phyloP scores from a whole-genome alignment of 2,329 filamentous ascomycete species.

The Hymenoscyphus fraxineus region DNA sequence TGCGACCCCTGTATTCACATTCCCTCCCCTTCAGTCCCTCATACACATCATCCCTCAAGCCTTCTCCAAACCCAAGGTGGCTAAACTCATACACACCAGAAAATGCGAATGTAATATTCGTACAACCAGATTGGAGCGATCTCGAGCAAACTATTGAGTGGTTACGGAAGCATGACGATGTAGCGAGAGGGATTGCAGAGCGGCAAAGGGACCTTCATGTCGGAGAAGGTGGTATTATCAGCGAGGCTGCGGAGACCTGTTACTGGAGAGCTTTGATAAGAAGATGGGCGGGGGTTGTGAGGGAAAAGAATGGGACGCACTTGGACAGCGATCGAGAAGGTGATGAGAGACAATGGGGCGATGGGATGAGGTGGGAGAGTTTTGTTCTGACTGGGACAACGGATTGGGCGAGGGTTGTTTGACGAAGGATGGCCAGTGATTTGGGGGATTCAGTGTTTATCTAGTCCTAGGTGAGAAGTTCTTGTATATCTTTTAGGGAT shows the following conservation, averaged over 20 bases:
- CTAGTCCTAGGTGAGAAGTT: not conserved
- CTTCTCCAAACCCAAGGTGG: conserved; percentile 37
- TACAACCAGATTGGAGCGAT: conserved; percentile 49
- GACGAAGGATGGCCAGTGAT: not conserved
- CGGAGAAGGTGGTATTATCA: conserved; percentile 42
- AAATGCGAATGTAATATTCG: conserved; percentile 49
- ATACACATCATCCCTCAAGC: conserved; percentile 4
- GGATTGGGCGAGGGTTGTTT: conserved; percentile 14
- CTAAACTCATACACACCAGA: conserved; percentile 34
- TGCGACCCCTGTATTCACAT: conserved; percentile 43
- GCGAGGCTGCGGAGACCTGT: conserved; percentile 48
- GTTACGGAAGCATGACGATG: conserved; percentile 42
- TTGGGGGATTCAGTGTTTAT: not conserved
- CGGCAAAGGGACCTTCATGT: conserved; percentile 41
- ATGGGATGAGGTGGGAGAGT: conserved; percentile 31
- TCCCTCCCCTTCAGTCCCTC: conserved; percentile 24
- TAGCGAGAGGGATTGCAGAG: conserved; percentile 45
- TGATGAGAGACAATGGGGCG: conserved; percentile 34
- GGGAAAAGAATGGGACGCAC: conserved; percentile 36
- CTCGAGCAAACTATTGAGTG: conserved; percentile 44
- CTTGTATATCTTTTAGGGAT: not conserved
- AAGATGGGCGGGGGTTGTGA: conserved; percentile 45
- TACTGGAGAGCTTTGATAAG: conserved; percentile 50
- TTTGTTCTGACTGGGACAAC: conserved; percentile 25
- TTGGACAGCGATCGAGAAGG: conserved; percentile 31